Conservation (phyloP, 2,329 filamentous ascomycete genomes). For the Fusarium duplospermum region DNA sequence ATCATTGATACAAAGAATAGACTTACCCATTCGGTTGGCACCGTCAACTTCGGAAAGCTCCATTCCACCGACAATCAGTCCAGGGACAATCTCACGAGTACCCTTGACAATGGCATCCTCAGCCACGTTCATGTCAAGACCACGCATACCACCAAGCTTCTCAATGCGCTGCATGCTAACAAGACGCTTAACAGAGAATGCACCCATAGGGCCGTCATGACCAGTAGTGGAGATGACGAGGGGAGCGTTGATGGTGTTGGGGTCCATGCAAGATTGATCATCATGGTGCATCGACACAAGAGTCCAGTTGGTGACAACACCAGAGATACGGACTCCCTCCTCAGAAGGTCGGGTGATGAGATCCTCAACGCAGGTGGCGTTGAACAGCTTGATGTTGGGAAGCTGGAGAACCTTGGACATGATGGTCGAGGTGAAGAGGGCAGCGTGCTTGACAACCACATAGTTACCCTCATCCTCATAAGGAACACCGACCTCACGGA, state of each 20-base stretch:
- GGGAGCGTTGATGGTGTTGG: slow-evolving; percentile 95
- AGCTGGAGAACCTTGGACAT: slow-evolving; percentile 84
- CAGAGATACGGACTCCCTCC: slow-evolving; percentile 76
- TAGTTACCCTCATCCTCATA: slow-evolving; percentile 91
- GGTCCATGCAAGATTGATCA: slow-evolving; percentile 95
- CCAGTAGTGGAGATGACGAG: slow-evolving; percentile 90
- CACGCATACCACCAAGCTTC: slow-evolving; percentile 90
- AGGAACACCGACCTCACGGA: slow-evolving; percentile 82
- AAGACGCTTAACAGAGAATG: slow-evolving; percentile 90
- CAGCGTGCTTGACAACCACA: slow-evolving; percentile 94
- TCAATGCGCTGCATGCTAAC: slow-evolving; percentile 88
- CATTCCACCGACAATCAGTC: slow-evolving; percentile 94
- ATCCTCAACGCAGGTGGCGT: slow-evolving; percentile 92
- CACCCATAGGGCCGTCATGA: slow-evolving; percentile 90
- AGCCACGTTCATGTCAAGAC: slow-evolving; percentile 89
- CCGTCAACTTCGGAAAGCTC: slow-evolving; percentile 91
- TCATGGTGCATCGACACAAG: slow-evolving; percentile 88
- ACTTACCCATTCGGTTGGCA: slow-evolving; percentile 84
- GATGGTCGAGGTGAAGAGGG: slow-evolving; percentile 90
- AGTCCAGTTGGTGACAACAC: slow-evolving; percentile 97
- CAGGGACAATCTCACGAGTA: slow-evolving; percentile 87
- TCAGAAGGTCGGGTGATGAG: slow-evolving; percentile 81
- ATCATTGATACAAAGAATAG: background rate
- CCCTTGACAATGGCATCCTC: slow-evolving; percentile 95
- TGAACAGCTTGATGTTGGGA: slow-evolving; percentile 96